phyloP scores from a whole-genome alignment of 768 basidiomycete species.

The Rickenella mellea region DNA sequence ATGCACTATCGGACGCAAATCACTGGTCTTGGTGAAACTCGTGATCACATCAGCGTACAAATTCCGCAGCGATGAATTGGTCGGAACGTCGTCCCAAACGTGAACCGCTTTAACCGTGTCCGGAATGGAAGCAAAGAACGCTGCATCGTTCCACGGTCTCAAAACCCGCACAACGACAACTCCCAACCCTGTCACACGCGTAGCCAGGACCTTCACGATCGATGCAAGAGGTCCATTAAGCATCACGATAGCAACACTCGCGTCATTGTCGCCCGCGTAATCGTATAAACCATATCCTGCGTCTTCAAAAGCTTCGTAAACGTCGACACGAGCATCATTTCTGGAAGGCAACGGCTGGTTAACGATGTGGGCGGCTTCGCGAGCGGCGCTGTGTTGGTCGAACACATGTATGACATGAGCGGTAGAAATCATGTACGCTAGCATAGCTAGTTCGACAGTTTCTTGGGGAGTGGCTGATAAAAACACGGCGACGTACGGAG shows the following conservation, averaged over 20 bases:
- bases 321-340: constrained; percentile 17
- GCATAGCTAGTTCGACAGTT: constrained; percentile 62
- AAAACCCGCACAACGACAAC: constrained; percentile 70
- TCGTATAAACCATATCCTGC: constrained; percentile 72
- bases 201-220: constrained; percentile 42
- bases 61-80: constrained; percentile 46
- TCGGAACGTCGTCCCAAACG: constrained; percentile 73
- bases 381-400: constrained; percentile 72
- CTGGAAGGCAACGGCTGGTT: constrained; percentile 26
- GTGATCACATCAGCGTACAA: constrained; percentile 65
- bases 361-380: constrained; percentile 61
- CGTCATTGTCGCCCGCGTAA: constrained; percentile 56
- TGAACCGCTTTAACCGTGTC: constrained; percentile 46
- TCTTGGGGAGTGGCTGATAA: constrained; percentile 83
- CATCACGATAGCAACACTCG: constrained; percentile 58
- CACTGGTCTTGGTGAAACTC: constrained; percentile 7
- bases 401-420: constrained; percentile 83
- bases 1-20: constrained; percentile 40
- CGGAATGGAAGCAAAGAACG: constrained; percentile 55
- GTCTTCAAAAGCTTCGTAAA: constrained; percentile 41
- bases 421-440: constrained; percentile 60
- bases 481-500: constrained; percentile 59
- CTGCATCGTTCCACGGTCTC: constrained; percentile 69
- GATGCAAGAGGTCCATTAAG: constrained; percentile 74
- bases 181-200: constrained; percentile 40